These are phyloP conservation scores for Clausena lansium DNA, from an alignment of 345 rosid species.

Conservation along the genomic window DNA sequence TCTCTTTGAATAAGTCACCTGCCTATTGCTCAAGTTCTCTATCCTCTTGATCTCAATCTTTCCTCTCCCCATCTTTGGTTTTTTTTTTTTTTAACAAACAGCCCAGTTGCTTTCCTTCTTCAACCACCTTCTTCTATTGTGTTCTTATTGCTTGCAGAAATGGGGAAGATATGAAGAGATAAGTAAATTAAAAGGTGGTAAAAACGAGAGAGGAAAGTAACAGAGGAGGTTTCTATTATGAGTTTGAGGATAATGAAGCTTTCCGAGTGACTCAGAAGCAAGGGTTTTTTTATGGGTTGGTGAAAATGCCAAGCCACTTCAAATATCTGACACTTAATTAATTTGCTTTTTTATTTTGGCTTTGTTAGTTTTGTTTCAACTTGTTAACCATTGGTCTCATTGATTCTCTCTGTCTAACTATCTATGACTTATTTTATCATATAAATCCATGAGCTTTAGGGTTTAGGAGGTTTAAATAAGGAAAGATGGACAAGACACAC, in stretches of 20 bases:
- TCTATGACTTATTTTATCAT: neutral
- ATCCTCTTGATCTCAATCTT: conserved; percentile 82
- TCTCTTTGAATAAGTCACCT: conserved; percentile 76
- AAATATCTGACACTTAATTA: conserved; percentile 9
- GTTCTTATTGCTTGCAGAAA: conserved; percentile 13
- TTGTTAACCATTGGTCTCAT: conserved; percentile 37
- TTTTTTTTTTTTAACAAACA: neutral
- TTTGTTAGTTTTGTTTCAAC: conserved; percentile 27
- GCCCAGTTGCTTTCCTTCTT: neutral
- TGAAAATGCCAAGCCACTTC: conserved; percentile 43
- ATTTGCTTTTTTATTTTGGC: conserved; percentile 15
- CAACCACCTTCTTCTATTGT: neutral
- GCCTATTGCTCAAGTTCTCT: conserved; percentile 74
- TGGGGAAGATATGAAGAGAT: conserved; percentile 15
- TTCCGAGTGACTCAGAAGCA: conserved; percentile 43
- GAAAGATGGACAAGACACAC: neutral
- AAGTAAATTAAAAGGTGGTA: conserved; percentile 8
- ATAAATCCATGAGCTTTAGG: neutral
- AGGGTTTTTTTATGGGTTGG: conserved; percentile 44
- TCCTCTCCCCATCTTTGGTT: conserved; percentile 64
- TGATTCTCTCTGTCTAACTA: neutral
- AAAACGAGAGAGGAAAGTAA: conserved; percentile 22
- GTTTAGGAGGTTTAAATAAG: neutral
- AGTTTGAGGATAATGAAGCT: conserved; percentile 47
- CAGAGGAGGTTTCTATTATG: conserved; percentile 40